phyloP scores from a whole-genome alignment of 139 green algal species.

The Zygnema circumcarinatum region DNA sequence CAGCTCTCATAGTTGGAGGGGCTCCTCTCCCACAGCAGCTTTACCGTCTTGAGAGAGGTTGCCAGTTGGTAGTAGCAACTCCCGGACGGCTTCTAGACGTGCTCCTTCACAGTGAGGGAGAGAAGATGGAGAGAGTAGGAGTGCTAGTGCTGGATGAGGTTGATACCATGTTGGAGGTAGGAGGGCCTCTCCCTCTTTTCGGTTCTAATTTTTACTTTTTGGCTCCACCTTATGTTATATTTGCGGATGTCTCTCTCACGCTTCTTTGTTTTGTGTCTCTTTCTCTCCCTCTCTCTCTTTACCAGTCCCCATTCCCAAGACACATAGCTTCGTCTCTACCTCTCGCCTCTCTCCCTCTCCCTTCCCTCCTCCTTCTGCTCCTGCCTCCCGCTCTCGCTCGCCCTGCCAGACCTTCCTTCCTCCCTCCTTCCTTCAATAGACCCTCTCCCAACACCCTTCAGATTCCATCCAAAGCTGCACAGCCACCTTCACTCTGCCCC shows the following conservation, averaged over 20 bases:
- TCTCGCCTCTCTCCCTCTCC: too few species aligned
- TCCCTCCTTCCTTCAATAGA: not conserved
- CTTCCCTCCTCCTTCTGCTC: too few species aligned
- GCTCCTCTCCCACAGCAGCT: not conserved
- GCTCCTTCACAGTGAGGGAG: constrained; percentile 7
- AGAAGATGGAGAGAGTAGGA: not conserved
- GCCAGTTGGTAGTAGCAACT: constrained; percentile 24
- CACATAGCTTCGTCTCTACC: too few species aligned
- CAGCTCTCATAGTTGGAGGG: constrained; percentile 8
- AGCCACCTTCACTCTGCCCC: too few species aligned
- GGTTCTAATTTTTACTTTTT: too few species aligned
- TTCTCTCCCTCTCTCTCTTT: too few species aligned
- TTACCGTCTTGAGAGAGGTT: not conserved
- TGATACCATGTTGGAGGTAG: constrained; percentile 36
- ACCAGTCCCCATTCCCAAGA: too few species aligned
- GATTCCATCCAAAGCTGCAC: not conserved
- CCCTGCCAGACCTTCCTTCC: not conserved
- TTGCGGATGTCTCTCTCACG: not conserved
- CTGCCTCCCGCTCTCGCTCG: too few species aligned
- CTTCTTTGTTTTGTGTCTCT: too few species aligned
- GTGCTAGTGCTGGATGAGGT: constrained; percentile 37
- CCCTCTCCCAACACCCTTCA: not conserved
- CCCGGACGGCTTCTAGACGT: constrained; percentile 29
- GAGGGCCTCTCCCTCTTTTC: too few species aligned
- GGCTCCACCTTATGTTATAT: not conserved